These are phyloP conservation scores for Botrytis porri DNA, from an alignment of 2,329 filamentous ascomycete species.

Conservation along the genomic window DNA sequence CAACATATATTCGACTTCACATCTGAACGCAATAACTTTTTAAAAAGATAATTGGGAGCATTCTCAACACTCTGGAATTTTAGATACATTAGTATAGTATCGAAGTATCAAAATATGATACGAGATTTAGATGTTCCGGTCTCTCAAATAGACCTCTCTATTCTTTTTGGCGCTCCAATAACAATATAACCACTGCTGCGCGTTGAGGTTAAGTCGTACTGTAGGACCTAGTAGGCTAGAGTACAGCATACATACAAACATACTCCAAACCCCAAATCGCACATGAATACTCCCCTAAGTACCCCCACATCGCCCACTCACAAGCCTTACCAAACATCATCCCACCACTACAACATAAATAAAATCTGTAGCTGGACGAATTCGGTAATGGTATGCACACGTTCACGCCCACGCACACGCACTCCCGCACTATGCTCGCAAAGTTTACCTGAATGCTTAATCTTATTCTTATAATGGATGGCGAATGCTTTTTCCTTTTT, in stretches of 20 bases:
- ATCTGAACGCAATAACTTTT: neutral
- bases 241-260: neutral
- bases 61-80: neutral
- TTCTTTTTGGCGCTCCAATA: neutral
- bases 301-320: neutral
- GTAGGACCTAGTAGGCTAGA: neutral
- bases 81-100: neutral
- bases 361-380: neutral
- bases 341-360: neutral
- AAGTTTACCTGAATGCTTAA: neutral
- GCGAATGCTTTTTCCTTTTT: neutral
- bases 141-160: neutral
- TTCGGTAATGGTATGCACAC: neutral
- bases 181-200: neutral
- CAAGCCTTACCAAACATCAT: neutral
- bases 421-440: neutral
- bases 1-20: neutral
- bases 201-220: neutral
- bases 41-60: neutral
- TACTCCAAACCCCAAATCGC: neutral
- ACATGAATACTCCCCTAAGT: neutral
- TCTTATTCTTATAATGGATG: neutral
- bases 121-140: neutral
- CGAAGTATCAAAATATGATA: neutral
- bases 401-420: too few species aligned